Evolutionary conservation across 345 rosid species (phyloP), one percentile per base, ranked within the genome.

Genomic region (Heritiera littoralis): DNA sequence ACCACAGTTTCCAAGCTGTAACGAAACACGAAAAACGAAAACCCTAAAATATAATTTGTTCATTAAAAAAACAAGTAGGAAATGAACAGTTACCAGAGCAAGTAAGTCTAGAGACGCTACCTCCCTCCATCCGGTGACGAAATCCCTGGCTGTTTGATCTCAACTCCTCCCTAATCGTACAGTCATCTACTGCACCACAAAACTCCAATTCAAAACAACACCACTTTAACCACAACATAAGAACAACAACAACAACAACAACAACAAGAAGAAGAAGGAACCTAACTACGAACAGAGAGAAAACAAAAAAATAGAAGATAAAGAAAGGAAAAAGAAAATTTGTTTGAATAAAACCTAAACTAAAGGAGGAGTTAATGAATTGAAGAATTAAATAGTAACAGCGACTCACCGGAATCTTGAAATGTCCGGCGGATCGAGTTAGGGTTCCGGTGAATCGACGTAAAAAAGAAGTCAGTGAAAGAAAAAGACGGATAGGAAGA

Each of bases 71-170:
- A 46, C 32, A 87, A 86, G 84, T 84, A 69, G 87, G 91, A 92
- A 89, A 85, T 84, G 92, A 88, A 86, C 84, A 88, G 92, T 89
- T 73, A 93, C 98, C 97, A 89, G 90, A 84, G 85, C 81, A 90
- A 93, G 87, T 89, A 92, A 90, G 93, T 89, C 86, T 88, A 88
- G 91, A 95, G 93, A 90, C 87, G 97, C 94, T 91, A 95, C 98
- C 99, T 93, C 99, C 99, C 99, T 95, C 99, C 99, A 95, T 95
- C 84, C 97, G 97, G 91, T 80, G 92, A 89, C 80, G 85, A 88
- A 85, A 86, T 83, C 87, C 51, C 90, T 5, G 85, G 81, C 90
- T 85, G 90, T 85, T 86, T 68, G 88, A 84, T 85, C 91, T 90
- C 87, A 90, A 71, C 78, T 89, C 83, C 76, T 88, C 84, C 88